phyloP scores from a whole-genome alignment of 257 asterid genomes.

The Solanum lycopersicoides region DNA sequence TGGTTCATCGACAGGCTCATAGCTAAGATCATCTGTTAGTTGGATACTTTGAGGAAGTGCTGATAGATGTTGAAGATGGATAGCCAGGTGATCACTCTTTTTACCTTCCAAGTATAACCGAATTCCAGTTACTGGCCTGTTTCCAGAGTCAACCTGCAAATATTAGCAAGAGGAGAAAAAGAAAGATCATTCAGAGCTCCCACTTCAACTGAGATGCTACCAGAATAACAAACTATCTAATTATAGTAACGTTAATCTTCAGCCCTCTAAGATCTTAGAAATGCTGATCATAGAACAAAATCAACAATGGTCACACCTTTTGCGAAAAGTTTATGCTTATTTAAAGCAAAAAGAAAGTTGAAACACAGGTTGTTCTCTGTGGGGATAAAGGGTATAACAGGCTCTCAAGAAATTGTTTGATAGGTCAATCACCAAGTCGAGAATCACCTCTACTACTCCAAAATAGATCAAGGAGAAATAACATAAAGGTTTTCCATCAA shows the following conservation, averaged over 20 bases:
- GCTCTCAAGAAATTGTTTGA: not conserved
- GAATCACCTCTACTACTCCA: not conserved
- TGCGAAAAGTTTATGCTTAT: not conserved
- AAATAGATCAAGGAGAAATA: not conserved
- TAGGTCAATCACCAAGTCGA: not conserved
- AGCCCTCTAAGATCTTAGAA: not conserved
- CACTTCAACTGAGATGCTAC: not conserved
- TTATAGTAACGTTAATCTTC: not conserved
- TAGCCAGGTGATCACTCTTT: slow-evolving; percentile 76
- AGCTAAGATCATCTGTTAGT: slow-evolving; percentile 47
- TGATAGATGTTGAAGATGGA: slow-evolving; percentile 88
- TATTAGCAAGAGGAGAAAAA: not conserved
- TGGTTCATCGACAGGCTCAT: slow-evolving; percentile 57
- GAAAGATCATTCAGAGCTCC: not conserved
- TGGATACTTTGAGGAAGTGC: slow-evolving; percentile 54
- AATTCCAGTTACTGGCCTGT: slow-evolving; percentile 85
- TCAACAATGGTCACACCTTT: not conserved
- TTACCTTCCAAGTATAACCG: slow-evolving; percentile 92
- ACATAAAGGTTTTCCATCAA: not conserved
- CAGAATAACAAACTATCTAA: not conserved
- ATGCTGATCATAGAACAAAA: not conserved
- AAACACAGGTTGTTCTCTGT: not conserved
- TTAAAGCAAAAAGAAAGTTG: not conserved
- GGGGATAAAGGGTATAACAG: not conserved
- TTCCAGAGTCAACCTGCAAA: slow-evolving; percentile 66